phyloP scores from a whole-genome alignment of 768 basidiomycete species.

The Rhodotorula kratochvilovae region DNA sequence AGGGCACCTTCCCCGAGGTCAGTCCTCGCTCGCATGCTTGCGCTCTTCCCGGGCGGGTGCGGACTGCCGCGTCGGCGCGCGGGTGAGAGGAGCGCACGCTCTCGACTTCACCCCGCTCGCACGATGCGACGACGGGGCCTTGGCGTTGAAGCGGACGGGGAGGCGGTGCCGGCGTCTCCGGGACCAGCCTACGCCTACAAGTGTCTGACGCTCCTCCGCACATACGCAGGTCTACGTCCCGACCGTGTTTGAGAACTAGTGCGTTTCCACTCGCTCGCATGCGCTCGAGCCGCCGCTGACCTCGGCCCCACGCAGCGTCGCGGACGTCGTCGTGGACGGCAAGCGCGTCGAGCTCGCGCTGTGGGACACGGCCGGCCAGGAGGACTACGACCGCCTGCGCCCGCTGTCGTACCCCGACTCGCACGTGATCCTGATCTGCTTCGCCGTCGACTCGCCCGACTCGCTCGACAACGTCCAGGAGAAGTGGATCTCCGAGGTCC shows the following conservation, averaged over 20 bases:
- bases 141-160: background rate
- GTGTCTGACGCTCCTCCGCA: background rate
- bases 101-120: background rate
- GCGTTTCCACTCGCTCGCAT: background rate
- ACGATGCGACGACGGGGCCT: too few species aligned
- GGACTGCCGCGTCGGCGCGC: too few species aligned
- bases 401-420: slow-evolving; percentile 98
- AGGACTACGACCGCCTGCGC: slow-evolving; percentile 96
- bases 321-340: slow-evolving; percentile 96
- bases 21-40: background rate
- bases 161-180: background rate
- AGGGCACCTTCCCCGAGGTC: slow-evolving; percentile 94
- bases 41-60: too few species aligned
- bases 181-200: background rate
- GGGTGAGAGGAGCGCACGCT: too few species aligned
- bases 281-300: background rate
- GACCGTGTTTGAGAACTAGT: slow-evolving; percentile 97
- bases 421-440: slow-evolving; percentile 99
- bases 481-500: slow-evolving; percentile 99
- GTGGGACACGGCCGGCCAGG: slow-evolving; percentile 99
- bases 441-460: slow-evolving; percentile 95
- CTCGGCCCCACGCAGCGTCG: slow-evolving; percentile 54
- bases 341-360: slow-evolving; percentile 97
- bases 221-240: slow-evolving; percentile 87
- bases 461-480: slow-evolving; percentile 99